Evolutionary conservation across 345 rosid genomes (phyloP), one percentile per base, ranked within the genome.

Genomic region (Bruguiera parviflora): DNA sequence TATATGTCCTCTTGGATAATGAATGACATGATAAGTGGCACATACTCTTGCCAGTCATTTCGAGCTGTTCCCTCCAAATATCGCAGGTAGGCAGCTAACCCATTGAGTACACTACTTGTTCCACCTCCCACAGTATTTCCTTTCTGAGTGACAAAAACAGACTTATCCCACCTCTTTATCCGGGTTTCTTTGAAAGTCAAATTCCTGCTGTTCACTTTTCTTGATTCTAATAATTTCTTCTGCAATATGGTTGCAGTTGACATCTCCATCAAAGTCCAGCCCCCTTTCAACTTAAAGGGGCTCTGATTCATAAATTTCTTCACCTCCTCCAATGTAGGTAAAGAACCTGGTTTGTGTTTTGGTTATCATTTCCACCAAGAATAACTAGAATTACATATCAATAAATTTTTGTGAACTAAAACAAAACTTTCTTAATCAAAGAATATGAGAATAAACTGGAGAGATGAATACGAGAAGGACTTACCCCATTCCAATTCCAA

Each of bases 21-120:
- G 28, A 32, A 71, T 52, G 47, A 57, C 37, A 69, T 47, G 63
- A 61, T 11, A 52, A 68, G 32, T 35, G 49, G 64, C 74, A 84
- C 97, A 37, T 90, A 93, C 98, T 89, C 98, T 86, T 84, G 91
- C 93, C 93, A 93, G 68, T 90, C 89, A 74, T 78, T 92, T 61
- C 89, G 88, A 67, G 84, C 80, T 65, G 98, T 90, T 72, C 97
- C 98, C 82, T 93, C 92, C 80, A 82, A 79, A 71, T 90, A 90
- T 80, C 96, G 85, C 85, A 89, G 78, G 82, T 90, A 93, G 33
- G 88, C 96, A 73, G 89, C 88, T 75, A 90, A 71, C 22, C 86
- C 97, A 71, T 87, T 84, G 63, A 85, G 72, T 24, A 87, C 82
- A 47, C 73, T 75, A 73, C 76, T 72, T 51, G 89, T 81, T 61